Evolutionary conservation across 2,329 filamentous ascomycete genomes (phyloP), one percentile per base, ranked within the genome.

Genomic region (Pezicula neosporulosa): DNA sequence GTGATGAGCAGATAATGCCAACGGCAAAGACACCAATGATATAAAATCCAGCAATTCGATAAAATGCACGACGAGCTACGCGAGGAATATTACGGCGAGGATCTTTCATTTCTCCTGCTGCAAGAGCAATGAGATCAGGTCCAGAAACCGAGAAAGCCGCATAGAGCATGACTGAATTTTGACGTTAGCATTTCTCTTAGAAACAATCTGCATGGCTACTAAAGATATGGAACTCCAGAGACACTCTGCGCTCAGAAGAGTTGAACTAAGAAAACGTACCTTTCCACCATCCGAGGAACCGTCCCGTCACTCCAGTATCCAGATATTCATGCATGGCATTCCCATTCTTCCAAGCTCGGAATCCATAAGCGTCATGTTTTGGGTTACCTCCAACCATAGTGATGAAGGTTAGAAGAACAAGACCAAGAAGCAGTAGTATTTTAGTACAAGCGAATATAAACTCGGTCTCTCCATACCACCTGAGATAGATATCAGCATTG

Each of bases 261-360:
- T 3, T 2, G 30, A 33, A 7, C 12, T 33, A 3, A 10, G 30
- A 33, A 33, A 3, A 33, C 30, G 30, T 10, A 33, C 30, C 30
- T 72, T 64, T 69, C 72, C 60, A 56, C 28, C 52, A 54, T 2
- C 46, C 56, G 6, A 87, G 73, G 61, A 89, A 89, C 15, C 75
- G 73, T 13, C 85, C 85, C 70, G 75, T 80, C 10, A 61, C 45
- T 2, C 81, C 82, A 0, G 69, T 71, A 3, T 74, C 75, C 15
- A 87, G 77, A 61, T 85, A 81, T 59, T 85, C 79, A 81, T 3
- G 83, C 85, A 0, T 86, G 84, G 39, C 82, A 66, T 45, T 72
- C 77, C 86, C 86, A 89, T 69, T 85, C 86, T 36, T 73, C 75
- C 75, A 79, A 56, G 76, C 75, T 24, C 64, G 61, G 60, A 78